These are phyloP conservation scores for Eucalyptus tenuipes DNA, from an alignment of 345 rosid species.

Conservation along the genomic window DNA sequence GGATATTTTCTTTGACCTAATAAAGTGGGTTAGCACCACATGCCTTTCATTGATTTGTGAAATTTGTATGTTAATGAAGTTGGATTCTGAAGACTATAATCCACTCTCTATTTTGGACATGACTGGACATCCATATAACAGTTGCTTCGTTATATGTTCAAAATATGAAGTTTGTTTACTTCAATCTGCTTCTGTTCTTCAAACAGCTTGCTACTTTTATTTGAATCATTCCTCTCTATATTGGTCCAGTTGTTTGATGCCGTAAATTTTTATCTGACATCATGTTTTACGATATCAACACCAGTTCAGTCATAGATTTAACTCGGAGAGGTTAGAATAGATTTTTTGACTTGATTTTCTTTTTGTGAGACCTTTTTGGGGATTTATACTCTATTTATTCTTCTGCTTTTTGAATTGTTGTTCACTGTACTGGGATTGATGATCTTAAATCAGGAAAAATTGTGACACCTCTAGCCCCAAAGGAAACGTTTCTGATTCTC, in stretches of 20 bases:
- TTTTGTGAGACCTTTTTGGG: neutral
- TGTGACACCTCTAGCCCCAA: slow-evolving; percentile 80
- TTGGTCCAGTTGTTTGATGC: neutral
- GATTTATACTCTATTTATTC: neutral
- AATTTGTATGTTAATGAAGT: neutral
- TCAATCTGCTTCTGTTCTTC: neutral
- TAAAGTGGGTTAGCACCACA: neutral
- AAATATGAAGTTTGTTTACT: neutral
- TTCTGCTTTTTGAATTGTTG: neutral
- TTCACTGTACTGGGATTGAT: slow-evolving; percentile 37
- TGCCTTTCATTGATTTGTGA: neutral
- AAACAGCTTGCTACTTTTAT: neutral
- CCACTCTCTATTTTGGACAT: neutral
- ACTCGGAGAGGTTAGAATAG: slow-evolving; percentile 57
- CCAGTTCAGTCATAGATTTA: slow-evolving; percentile 61
- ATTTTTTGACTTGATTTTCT: neutral
- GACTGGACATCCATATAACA: neutral
- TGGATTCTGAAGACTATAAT: neutral
- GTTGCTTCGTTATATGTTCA: neutral
- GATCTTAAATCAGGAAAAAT: slow-evolving; percentile 70
- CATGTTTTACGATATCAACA: slow-evolving; percentile 81
- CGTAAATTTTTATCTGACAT: slow-evolving; percentile 17
- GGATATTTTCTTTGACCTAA: neutral
- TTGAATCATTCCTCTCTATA: neutral
- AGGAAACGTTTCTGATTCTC: slow-evolving; percentile 82